Conservation (phyloP, 176 grass and related monocot genomes). For the Bolboschoenus planiculmis region DNA sequence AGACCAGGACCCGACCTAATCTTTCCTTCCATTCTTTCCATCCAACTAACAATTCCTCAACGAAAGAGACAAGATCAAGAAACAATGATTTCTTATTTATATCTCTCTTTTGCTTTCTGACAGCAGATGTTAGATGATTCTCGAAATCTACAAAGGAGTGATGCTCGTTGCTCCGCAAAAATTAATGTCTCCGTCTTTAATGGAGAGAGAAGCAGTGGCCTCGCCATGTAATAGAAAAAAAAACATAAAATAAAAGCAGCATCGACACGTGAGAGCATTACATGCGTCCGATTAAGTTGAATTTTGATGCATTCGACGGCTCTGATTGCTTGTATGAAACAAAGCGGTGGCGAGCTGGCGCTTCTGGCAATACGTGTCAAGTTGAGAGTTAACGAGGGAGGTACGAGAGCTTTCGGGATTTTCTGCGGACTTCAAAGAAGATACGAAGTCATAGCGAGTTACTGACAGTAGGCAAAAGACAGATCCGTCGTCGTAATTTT, state of each 20-base stretch:
- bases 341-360: slow-evolving; percentile 16
- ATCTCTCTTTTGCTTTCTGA: background rate
- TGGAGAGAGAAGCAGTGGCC: background rate
- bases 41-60: background rate
- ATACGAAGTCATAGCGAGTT: background rate
- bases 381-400: background rate
- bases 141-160: background rate
- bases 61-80: background rate
- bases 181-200: background rate
- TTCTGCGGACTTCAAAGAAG: background rate
- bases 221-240: background rate
- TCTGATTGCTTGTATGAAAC: background rate
- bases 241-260: background rate
- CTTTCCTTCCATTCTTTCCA: slow-evolving; percentile 23
- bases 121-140: background rate
- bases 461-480: background rate
- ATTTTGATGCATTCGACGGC: background rate
- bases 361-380: slow-evolving; percentile 4
- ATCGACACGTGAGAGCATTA: background rate
- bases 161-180: background rate
- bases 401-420: background rate
- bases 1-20: slow-evolving; percentile 25
- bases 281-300: background rate
- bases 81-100: background rate
- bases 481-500: no score